Conservation (phyloP, 176 grass and related monocot genomes). For the Paspalum vaginatum region DNA sequence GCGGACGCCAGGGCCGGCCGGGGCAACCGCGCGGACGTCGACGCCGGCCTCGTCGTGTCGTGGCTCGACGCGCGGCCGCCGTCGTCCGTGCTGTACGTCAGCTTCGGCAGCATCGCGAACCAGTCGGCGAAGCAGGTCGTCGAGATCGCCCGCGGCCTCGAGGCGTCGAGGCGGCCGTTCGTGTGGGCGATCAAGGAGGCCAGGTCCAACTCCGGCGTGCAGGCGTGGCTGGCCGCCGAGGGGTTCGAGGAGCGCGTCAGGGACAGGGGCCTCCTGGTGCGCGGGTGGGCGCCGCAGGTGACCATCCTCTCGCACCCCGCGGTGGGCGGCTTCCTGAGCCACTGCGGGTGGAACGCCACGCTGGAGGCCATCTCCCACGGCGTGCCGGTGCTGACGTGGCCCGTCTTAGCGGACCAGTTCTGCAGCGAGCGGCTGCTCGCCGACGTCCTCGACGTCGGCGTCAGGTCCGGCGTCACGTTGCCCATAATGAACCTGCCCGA, state of each 20-base stretch:
- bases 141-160: constrained; percentile 49
- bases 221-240: constrained; percentile 37
- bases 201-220: constrained; percentile 29
- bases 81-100: constrained; percentile 55
- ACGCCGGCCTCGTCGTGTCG: background rate
- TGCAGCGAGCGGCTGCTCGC: constrained; percentile 58
- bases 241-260: constrained; percentile 53
- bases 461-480: constrained; percentile 43
- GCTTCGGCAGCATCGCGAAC: constrained; percentile 51
- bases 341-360: constrained; percentile 71
- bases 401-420: constrained; percentile 57
- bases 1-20: constrained; percentile 16
- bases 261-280: constrained; percentile 52
- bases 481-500: constrained; percentile 8
- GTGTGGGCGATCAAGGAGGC: constrained; percentile 63
- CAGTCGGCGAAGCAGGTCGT: constrained; percentile 39
- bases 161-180: constrained; percentile 51
- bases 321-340: constrained; percentile 55
- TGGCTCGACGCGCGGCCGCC: constrained; percentile 49
- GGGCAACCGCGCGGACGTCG: constrained; percentile 34
- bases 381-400: constrained; percentile 66
- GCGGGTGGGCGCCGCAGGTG: constrained; percentile 62
- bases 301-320: constrained; percentile 56
- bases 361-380: constrained; percentile 53
- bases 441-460: constrained; percentile 55